phyloP scores from a whole-genome alignment of 306 rosid species.

The Prunus salicina region DNA sequence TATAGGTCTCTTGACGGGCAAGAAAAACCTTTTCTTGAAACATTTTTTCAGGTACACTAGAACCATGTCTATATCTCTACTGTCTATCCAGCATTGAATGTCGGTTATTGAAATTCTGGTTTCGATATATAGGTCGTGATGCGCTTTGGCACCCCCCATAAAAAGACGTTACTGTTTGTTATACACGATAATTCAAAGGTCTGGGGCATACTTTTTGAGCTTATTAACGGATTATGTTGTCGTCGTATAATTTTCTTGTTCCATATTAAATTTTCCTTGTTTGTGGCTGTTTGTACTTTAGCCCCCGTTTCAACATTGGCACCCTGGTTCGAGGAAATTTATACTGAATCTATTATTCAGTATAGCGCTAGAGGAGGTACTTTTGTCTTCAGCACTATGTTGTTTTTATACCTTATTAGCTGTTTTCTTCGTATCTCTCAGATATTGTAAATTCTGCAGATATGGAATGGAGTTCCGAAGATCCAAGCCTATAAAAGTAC shows the following conservation, averaged over 20 bases:
- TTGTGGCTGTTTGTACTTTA: slow-evolving; percentile 25
- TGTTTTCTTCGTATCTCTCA: slow-evolving; percentile 8
- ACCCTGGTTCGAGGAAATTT: slow-evolving; percentile 68
- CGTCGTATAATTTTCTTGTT: slow-evolving; percentile 6
- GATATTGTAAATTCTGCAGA: slow-evolving; percentile 46
- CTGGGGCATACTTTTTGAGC: background rate
- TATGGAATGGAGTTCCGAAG: slow-evolving; percentile 81
- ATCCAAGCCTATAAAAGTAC: slow-evolving; percentile 64
- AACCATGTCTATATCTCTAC: slow-evolving; percentile 10
- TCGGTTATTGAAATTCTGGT: slow-evolving; percentile 19
- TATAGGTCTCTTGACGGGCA: slow-evolving; percentile 79
- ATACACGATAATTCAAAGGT: slow-evolving; percentile 96
- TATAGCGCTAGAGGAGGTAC: slow-evolving; percentile 38
- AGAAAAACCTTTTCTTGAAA: slow-evolving; percentile 84
- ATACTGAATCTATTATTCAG: slow-evolving; percentile 20
- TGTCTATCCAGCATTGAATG: slow-evolving; percentile 5
- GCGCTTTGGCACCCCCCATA: slow-evolving; percentile 88
- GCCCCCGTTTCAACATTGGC: slow-evolving; percentile 67
- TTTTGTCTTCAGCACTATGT: slow-evolving; percentile 9
- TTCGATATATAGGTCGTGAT: slow-evolving; percentile 69
- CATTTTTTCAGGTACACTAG: slow-evolving; percentile 76
- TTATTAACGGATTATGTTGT: background rate
- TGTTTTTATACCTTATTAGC: background rate
- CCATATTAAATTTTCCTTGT: slow-evolving; percentile 4
- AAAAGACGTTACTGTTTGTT: slow-evolving; percentile 81